A percentile compares a stretch with the other conserved stretches of the same genome.
These are phyloP conservation scores for Hemileia vastatrix DNA, from an alignment of 1,284 basidiomycete species.

Conservation along the genomic window DNA sequence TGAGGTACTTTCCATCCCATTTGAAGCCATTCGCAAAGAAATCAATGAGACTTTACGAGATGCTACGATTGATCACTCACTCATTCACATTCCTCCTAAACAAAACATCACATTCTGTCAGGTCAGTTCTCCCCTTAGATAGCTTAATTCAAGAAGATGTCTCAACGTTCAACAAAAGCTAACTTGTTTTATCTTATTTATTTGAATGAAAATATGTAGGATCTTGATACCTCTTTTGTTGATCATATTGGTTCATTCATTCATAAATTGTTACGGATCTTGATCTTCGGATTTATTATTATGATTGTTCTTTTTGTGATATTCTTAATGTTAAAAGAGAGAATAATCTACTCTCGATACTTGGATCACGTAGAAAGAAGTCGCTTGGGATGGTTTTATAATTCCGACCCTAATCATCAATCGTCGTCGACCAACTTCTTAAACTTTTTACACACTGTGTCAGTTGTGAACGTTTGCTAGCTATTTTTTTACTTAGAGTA, in stretches of 20 bases:
- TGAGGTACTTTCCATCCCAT: slow-evolving; percentile 14
- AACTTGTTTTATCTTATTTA: not conserved
- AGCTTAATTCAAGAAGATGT: not conserved
- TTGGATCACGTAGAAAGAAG: slow-evolving; percentile 1
- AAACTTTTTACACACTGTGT: too few relatives aligned
- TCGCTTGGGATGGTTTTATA: slow-evolving; percentile 14
- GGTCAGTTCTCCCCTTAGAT: not conserved
- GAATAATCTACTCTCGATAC: slow-evolving; percentile 8
- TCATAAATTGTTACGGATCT: not conserved
- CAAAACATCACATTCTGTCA: slow-evolving; percentile 16
- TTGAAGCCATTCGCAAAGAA: slow-evolving; percentile 20
- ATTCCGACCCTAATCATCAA: too few relatives aligned
- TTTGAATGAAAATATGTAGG: too few relatives aligned
- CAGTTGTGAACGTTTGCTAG: too few relatives aligned
- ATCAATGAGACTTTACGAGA: slow-evolving; percentile 6
- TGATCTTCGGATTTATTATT: slow-evolving; percentile 8
- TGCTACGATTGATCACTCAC: slow-evolving; percentile 11
- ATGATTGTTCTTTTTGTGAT: slow-evolving; percentile 6
- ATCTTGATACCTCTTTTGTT: slow-evolving; percentile 18
- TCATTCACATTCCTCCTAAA: slow-evolving; percentile 4
- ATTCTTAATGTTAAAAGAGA: slow-evolving; percentile 10
- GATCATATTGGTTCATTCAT: slow-evolving; percentile 13
- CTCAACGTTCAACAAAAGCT: not conserved
- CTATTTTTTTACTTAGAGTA: too few relatives aligned
- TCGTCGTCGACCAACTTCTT: too few relatives aligned